phyloP scores from a whole-genome alignment of 495 filamentous ascomycete genomes.

The Rusavskia elegans region DNA sequence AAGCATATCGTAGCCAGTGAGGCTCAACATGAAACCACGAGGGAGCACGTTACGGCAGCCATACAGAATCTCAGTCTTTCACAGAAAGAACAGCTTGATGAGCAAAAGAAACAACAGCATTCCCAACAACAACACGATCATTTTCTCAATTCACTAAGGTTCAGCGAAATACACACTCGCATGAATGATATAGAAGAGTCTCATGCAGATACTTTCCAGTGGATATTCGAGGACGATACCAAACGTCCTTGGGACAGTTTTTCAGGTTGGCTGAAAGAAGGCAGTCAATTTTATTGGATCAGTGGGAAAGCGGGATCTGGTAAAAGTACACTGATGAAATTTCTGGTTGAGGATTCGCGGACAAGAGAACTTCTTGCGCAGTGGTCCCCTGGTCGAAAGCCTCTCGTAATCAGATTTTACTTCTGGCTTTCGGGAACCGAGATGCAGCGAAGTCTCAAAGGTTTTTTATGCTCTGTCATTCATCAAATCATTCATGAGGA shows the following conservation, averaged over 20 bases:
- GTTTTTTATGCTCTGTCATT: not conserved
- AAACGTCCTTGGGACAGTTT: not conserved
- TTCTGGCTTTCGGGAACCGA: not conserved
- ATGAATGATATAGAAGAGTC: not conserved
- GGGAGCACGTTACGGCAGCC: not conserved
- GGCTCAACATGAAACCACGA: not conserved
- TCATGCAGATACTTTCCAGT: not conserved
- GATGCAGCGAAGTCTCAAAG: not conserved
- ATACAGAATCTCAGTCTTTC: not conserved
- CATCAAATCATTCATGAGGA: not conserved
- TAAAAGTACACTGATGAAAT: not conserved
- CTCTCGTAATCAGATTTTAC: not conserved
- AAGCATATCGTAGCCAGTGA: not conserved
- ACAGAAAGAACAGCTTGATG: not conserved
- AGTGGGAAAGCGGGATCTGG: not conserved
- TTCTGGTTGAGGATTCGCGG: not conserved
- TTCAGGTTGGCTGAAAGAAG: not conserved
- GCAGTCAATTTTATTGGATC: not conserved
- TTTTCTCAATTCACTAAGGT: not conserved
- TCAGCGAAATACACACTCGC: not conserved
- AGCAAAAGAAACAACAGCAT: not conserved
- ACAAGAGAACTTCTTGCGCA: not conserved
- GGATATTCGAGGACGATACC: not conserved
- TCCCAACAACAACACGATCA: not conserved
- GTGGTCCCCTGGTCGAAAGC: not conserved